Evolutionary conservation across 225 moss, liverwort and hornwort species (phyloP), one percentile per base, ranked within the genome.

Genomic region (Bryum argenteum): DNA sequence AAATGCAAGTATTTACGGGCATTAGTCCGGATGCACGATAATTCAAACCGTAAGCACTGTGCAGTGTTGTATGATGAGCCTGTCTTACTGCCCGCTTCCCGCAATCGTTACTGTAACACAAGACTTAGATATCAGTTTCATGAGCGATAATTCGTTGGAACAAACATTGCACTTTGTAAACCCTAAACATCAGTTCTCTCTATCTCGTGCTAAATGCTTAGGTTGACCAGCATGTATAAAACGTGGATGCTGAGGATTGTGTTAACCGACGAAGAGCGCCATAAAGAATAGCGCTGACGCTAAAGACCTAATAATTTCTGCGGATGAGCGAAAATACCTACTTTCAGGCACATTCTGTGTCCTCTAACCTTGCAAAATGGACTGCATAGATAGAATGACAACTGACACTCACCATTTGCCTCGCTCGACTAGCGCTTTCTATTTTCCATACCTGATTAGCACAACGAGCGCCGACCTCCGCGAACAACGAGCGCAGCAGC

Each of bases 51-150:
- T 7, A 18, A 50, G 57, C 28, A 89, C 89, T 79, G 72, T 65
- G 75, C 70, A 83, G 86, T 47, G 86, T 81, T 40, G 86, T 86
- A 75, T 89, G 89, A 73, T 86, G 83, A 59, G 86, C 83, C 75
- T 89, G 89, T 57, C 81, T 77, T 23, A 89, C 89, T 75, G 86
- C 77, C 69, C 89, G 79, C 72, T 86, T 89, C 56, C 89, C 89
- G 65, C 89, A 89, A 74, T 86, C 81, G 40, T 86, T 85, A 79
- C 86, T 89, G 79, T 74, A 20, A 71, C 45, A 42, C 61, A 58
- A 62, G 50, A 62, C 52, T 74, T 18, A 80, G 5, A 63, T 56
- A 54, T 11, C 61, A 67, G 33, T 41, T 15, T 55, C 56, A 54
- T 45, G 21, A 21, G 64, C 22, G 6, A 61, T 37, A 40, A 60